Base-by-base conservation (phyloP, 768 basidiomycete genomes). In the Suillus spraguei region DNA sequence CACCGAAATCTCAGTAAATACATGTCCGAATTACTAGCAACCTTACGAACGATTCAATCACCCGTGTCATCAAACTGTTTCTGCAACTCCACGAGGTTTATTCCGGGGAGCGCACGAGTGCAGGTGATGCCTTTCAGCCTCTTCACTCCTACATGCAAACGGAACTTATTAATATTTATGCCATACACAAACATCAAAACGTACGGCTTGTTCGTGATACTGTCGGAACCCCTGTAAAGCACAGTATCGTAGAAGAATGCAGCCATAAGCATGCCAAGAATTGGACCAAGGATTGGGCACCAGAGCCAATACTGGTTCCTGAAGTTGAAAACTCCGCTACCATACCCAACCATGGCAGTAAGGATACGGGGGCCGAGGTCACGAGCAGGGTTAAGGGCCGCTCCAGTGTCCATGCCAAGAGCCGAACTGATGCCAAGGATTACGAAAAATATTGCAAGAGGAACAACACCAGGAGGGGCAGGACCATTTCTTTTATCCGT, bases 331-430 rank as follows among this genome's bases (percentile, higher is more conserved):
- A 61, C 58, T 60, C 10, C 60, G 24, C 62, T 68, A 11, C 86
- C 87, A 68, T 87, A 88, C n/a, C 87, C 87, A 22, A 81, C 86
- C 84, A 88, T 87, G 7, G 86, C 79, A 5, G 85, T 87, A 65
- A 87, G 70, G 17, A 88, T 63, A 17, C 87, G 78, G 3, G 87
- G 87, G 3, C 87, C 87, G 24, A 88, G 74, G 72, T 89, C 87
- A 67, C 87, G 83, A 38, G 87, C 85, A 50, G 87, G 87, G 65
- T 87, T 87, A 62, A 87, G 78, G 11, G 86, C 83, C 61, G 82
- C 87, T 56, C 81, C 84, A 17, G 86, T 88, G 66, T 87, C 76
- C 78, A 84, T 82, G 16, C 87, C 87, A 44, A 88, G 76, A 16
- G 81, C 72, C 7, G 77, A 73, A 61, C 81, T 82, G 60, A 87